Evolutionary conservation across 148 eudicot species (phyloP).

Genomic region (Silene conica): DNA sequence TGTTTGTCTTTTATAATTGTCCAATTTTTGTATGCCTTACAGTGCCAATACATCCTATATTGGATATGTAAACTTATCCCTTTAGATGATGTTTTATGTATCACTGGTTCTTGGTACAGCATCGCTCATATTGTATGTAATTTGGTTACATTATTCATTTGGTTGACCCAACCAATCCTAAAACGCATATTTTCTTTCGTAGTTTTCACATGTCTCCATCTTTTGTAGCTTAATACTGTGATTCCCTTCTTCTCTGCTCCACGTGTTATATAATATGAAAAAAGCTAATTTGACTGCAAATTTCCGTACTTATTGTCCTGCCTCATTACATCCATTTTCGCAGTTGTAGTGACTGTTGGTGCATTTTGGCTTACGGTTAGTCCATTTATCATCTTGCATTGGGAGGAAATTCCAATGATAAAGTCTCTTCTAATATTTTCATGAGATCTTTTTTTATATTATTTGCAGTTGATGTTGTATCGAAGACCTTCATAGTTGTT

Average conservation of each 20-base stretch:
- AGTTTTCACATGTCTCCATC: conserved; percentile 10
- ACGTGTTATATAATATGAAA: neutral
- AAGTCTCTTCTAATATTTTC: neutral
- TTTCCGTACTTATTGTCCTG: conserved; percentile 91
- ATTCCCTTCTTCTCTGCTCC: neutral
- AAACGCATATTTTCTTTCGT: too few relatives aligned
- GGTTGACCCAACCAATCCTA: too few relatives aligned
- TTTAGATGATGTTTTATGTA: neutral
- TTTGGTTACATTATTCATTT: too few relatives aligned
- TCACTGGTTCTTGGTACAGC: conserved; percentile 30
- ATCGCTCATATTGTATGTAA: too few relatives aligned
- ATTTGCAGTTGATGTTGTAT: too few relatives aligned
- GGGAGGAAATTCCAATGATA: neutral
- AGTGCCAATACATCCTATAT: neutral
- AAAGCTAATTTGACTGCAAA: conserved; percentile 39
- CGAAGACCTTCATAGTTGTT: too few relatives aligned
- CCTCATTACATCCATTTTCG: conserved; percentile 55
- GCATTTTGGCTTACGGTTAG: conserved; percentile 82
- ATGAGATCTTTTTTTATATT: too few relatives aligned
- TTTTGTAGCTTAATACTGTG: conserved; percentile 1
- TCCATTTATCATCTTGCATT: conserved; percentile 11
- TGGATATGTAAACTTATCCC: neutral
- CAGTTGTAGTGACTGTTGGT: conserved; percentile 43
- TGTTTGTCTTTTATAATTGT: too few relatives aligned
- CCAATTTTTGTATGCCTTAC: neutral